Base-by-base conservation (phyloP, 2,329 filamentous ascomycete genomes). In the Aspergillus unguis region DNA sequence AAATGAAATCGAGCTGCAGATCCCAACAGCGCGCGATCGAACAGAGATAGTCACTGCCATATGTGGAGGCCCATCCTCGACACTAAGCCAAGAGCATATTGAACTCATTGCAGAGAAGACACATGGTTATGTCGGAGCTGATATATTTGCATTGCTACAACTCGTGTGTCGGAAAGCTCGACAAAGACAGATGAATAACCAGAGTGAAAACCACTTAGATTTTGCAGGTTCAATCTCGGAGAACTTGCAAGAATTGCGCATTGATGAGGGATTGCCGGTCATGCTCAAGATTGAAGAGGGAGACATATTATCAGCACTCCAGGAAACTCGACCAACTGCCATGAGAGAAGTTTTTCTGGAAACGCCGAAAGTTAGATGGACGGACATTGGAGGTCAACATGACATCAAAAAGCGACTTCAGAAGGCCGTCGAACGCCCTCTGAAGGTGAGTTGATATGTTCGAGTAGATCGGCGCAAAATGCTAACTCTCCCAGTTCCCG, bases 271-370 rank as follows among this genome's bases (percentile, higher is more conserved):
- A 55, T 28, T 42, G 57, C 27, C 55, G 58, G 42, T 63, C 53
- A 50, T 58, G 23, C 51, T 75, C 29, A 51, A 61, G 25, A 71
- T 75, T 35, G 56, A 58, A 27, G 71, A 73, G 44, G 42, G 54
- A 5, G 73, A 75, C 52, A 60, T 75, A 43, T 31, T 68, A 32
- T 61, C 64, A 36, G 89, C 90, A 1, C 77, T 92, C 33, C 78
- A 81, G 35, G 74, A 82, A 50, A 84, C 91, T n/a, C 81, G 83
- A 8, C 90, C 92, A 1, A 91, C 87, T 1, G 89, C 90, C 3
- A 92, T 97, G 83, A 85, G 90, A 59, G 91, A 95, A 65, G 85
- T 96, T 50, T 90, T 94, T 66, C 79, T 96, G 43, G 89, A 95
- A 65, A 92, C 90, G 6, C 92, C 91, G 0, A 91, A 88, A 10